Conservation (phyloP, 169 alveolate genomes). For the Perkinsus olseni region DNA sequence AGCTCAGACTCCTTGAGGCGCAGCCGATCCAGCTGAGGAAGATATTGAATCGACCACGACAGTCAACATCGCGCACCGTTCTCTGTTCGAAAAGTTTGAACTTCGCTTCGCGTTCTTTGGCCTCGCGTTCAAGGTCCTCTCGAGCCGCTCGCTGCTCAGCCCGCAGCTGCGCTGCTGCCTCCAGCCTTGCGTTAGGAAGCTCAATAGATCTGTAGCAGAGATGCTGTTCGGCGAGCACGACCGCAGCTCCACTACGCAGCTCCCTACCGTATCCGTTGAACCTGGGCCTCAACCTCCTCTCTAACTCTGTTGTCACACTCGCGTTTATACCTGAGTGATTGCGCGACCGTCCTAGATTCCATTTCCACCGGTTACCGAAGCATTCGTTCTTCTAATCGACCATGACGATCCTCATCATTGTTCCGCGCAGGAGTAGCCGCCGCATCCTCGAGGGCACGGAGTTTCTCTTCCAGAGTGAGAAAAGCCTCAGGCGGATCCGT, state of each 20-base stretch:
- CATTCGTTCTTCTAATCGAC: background rate
- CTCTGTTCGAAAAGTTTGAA: background rate
- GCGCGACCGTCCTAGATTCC: background rate
- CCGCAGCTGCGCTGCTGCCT: background rate
- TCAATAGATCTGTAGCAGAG: background rate
- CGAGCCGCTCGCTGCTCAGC: background rate
- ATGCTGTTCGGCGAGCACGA: no score
- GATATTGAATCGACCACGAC: background rate
- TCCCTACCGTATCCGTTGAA: background rate
- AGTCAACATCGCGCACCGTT: background rate
- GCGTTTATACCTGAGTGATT: background rate
- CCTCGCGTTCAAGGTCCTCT: background rate
- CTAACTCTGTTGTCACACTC: background rate
- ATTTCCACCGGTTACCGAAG: background rate
- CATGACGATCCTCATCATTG: background rate
- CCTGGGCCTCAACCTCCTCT: background rate
- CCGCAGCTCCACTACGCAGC: background rate
- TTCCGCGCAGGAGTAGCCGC: background rate
- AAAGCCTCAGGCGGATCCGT: background rate
- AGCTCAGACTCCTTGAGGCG: background rate
- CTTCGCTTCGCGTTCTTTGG: background rate
- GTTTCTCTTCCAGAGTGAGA: background rate
- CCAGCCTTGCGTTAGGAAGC: background rate
- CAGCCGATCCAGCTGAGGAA: background rate
- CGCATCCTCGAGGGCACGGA: background rate